phyloP scores from a whole-genome alignment of 768 basidiomycete genomes.

The Leccinum longicurvipes region DNA sequence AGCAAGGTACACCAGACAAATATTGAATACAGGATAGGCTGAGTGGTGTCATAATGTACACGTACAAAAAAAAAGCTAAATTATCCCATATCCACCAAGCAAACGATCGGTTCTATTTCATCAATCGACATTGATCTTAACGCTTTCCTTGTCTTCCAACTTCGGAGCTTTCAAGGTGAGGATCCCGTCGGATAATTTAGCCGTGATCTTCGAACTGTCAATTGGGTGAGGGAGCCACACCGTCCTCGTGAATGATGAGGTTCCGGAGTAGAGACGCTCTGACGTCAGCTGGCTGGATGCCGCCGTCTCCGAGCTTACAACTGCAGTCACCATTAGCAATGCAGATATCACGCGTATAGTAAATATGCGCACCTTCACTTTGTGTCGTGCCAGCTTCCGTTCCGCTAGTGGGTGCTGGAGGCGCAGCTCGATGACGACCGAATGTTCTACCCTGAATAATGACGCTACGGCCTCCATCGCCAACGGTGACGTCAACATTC shows the following conservation, averaged over 20 bases:
- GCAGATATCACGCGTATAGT: background rate
- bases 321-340: background rate
- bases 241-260: conserved; percentile 60
- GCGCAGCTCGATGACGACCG: conserved; percentile 22
- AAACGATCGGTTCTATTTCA: background rate
- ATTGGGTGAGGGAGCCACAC: conserved; percentile 68
- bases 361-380: conserved; percentile 29
- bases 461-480: conserved; percentile 65
- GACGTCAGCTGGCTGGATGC: conserved; percentile 48
- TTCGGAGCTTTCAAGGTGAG: conserved; percentile 61
- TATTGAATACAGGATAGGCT: background rate
- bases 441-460: conserved; percentile 67
- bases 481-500: conserved; percentile 65
- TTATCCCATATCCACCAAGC: background rate
- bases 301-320: conserved; percentile 16
- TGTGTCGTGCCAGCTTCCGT: background rate
- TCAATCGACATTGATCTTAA: conserved; percentile 43
- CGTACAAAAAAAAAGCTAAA: background rate
- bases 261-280: conserved; percentile 59
- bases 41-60: conserved; percentile 8
- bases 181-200: conserved; percentile 67
- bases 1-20: background rate
- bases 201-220: conserved; percentile 54
- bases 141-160: conserved; percentile 53
- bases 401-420: conserved; percentile 18